Conservation (phyloP, 192 early-diverging fungal species). For the Coemansia sp. region DNA sequence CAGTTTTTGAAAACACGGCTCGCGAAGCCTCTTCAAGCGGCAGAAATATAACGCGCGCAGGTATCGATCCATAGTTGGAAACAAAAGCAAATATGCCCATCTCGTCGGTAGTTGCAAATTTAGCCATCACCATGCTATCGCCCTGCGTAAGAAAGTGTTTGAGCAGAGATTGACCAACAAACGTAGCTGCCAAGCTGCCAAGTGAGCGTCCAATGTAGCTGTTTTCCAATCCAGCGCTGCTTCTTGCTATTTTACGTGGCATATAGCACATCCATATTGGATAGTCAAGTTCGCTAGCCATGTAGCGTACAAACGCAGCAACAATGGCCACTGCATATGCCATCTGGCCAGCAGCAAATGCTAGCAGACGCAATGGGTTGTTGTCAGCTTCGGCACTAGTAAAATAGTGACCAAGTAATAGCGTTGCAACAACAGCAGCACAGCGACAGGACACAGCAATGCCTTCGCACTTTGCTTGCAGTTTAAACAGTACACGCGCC, state of each 20-base stretch:
- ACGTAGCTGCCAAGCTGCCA: conserved; percentile 67
- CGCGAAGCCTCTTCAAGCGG: conserved; percentile 91
- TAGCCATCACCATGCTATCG: conserved; percentile 89
- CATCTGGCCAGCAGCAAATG: conserved; percentile 81
- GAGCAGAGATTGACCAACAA: conserved; percentile 84
- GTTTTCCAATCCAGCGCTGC: background rate
- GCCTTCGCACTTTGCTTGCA: conserved; percentile 81
- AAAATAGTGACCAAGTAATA: conserved; percentile 52
- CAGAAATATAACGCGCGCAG: conserved; percentile 87
- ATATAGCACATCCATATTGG: conserved; percentile 41
- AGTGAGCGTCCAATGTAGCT: conserved; percentile 62
- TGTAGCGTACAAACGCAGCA: conserved; percentile 60
- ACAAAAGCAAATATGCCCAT: conserved; percentile 86
- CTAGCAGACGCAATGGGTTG: conserved; percentile 62
- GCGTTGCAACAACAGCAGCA: conserved; percentile 62
- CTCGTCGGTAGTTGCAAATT: conserved; percentile 53
- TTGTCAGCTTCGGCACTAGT: conserved; percentile 13
- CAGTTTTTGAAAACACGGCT: conserved; percentile 73
- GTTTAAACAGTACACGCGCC: conserved; percentile 68
- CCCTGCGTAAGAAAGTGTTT: conserved; percentile 95
- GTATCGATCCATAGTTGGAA: conserved; percentile 86
- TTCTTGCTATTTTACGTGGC: conserved; percentile 6
- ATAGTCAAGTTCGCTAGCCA: conserved; percentile 43
- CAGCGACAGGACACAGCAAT: conserved; percentile 76
- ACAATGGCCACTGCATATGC: conserved; percentile 64